Evolutionary conservation across 2,329 filamentous ascomycete species (phyloP), one percentile per base, ranked within the genome.

Genomic region (Cryphonectria parasitica): DNA sequence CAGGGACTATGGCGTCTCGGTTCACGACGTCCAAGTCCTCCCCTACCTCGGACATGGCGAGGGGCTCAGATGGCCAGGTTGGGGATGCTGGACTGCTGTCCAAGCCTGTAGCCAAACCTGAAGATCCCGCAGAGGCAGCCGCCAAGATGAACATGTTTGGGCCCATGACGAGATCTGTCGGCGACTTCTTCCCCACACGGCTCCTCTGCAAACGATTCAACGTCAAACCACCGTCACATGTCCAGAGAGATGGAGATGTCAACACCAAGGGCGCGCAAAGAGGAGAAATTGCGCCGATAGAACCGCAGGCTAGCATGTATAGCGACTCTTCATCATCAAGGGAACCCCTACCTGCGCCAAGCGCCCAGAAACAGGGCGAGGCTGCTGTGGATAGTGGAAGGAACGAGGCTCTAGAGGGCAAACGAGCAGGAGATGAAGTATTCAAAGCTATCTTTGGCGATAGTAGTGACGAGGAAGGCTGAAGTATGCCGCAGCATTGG

Each of bases 171-270:
- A 86, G 96, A 72, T 89, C 86, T 31, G 84, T 86, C 0, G 80
- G 88, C 10, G 87, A 90, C 5, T 98, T 97, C 80, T 91, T 90
- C 75, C 96, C 96, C 0, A 91, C 91, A 1, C 86, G 94, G 68
- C 82, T 99, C 56, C 82, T 98, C n/a, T 98, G 95, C 82, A 99
- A 98, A 79, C 87, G 96, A 11, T 97, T 99, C 81, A 94, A 94
- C 75, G 91, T 98, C n/a, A 89, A 87, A 72, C 88, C 92, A 11
- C 94, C 95, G 0, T 85, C 87, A 13, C 88, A 94, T 78, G 89
- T 91, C 43, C 86, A 88, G 75, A 81, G 85, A 45, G 86, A 90
- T 58, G 79, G 84, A 0, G 83, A 78, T 75, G 80, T 73, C 65
- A 76, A 72, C 63, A 72, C 69, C 5, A 72, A 69, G 0, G 70